Percentiles rank a stretch among this genome's conserved stretches.
Conservation (phyloP, 192 early-diverging fungal genomes). For the Coemansia sp. region DNA sequence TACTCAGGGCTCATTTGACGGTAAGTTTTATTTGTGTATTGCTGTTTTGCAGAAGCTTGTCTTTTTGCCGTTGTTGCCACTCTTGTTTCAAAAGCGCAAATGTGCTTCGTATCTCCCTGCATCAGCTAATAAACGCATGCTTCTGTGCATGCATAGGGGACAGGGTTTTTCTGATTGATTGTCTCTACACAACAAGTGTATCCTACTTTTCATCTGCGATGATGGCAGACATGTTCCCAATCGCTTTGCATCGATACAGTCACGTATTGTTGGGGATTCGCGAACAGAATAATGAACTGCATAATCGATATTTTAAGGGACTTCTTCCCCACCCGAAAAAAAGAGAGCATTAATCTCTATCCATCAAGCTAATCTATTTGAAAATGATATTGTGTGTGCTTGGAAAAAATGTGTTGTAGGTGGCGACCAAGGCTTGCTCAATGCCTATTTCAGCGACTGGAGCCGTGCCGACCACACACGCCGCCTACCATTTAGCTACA, state of each 20-base stretch:
- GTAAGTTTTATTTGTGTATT: slow-evolving; percentile 45
- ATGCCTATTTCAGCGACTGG: slow-evolving; percentile 81
- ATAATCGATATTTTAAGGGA: no score
- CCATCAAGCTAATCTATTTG: not conserved
- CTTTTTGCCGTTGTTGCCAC: not conserved
- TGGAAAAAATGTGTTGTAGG: slow-evolving; percentile 55
- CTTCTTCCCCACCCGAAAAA: no score
- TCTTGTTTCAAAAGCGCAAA: not conserved
- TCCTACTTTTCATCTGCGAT: no score
- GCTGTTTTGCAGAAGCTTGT: not conserved
- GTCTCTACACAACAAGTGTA: not conserved
- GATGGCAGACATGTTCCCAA: not conserved
- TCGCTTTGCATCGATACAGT: slow-evolving; percentile 5
- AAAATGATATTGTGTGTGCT: not conserved
- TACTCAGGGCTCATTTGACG: slow-evolving; percentile 73
- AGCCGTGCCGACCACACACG: slow-evolving; percentile 58
- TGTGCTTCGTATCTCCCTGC: not conserved
- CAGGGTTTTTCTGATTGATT: not conserved
- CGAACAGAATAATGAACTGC: no score
- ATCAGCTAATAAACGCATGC: not conserved
- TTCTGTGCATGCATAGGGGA: not conserved
- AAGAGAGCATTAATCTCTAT: not conserved
- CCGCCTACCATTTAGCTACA: slow-evolving; percentile 86
- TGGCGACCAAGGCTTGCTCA: slow-evolving; percentile 92
- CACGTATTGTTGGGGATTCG: no score